These are phyloP conservation scores for Chlorencoelia australis DNA, from an alignment of 2,329 filamentous ascomycete genomes.

Conservation along the genomic window DNA sequence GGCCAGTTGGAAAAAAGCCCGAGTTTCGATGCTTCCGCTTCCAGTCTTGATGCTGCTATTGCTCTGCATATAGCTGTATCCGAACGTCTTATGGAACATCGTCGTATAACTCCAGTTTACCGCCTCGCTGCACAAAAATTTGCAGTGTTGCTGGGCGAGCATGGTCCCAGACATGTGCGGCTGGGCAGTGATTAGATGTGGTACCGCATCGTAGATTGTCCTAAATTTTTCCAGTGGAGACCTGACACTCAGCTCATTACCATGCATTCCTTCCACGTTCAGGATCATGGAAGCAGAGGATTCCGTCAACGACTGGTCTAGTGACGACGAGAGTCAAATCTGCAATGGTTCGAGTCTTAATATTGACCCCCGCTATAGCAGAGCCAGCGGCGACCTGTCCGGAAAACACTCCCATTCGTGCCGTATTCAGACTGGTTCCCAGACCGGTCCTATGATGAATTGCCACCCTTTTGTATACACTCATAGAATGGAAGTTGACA, in stretches of 20 bases:
- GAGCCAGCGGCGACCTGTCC: not conserved
- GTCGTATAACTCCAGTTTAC: slow-evolving; percentile 7
- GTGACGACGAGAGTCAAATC: slow-evolving; percentile 1
- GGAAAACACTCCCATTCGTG: not conserved
- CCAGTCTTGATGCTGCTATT: slow-evolving; percentile 8
- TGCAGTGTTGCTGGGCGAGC: slow-evolving; percentile 6
- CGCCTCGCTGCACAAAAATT: slow-evolving; percentile 6
- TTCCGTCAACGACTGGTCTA: slow-evolving; percentile 2
- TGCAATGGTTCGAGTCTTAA: slow-evolving; percentile 1
- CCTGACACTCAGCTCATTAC: too few species aligned
- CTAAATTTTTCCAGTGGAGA: too few species aligned
- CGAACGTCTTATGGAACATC: slow-evolving; percentile 9
- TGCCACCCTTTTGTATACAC: not conserved
- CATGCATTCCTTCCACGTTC: too few species aligned
- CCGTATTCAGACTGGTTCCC: not conserved
- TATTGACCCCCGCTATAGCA: not conserved
- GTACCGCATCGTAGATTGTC: too few species aligned
- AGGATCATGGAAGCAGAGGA: slow-evolving; percentile 1
- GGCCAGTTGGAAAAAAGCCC: not conserved
- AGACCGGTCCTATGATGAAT: not conserved
- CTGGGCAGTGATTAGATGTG: too few species aligned
- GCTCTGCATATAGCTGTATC: slow-evolving; percentile 10
- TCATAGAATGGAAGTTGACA: not conserved
- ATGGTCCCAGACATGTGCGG: slow-evolving; percentile 8
- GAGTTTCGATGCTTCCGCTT: not conserved